Percentiles rank a stretch among this genome's conserved stretches.
phyloP scores from a whole-genome alignment of 208 protist species.

The Trypanosoma boissoni region DNA sequence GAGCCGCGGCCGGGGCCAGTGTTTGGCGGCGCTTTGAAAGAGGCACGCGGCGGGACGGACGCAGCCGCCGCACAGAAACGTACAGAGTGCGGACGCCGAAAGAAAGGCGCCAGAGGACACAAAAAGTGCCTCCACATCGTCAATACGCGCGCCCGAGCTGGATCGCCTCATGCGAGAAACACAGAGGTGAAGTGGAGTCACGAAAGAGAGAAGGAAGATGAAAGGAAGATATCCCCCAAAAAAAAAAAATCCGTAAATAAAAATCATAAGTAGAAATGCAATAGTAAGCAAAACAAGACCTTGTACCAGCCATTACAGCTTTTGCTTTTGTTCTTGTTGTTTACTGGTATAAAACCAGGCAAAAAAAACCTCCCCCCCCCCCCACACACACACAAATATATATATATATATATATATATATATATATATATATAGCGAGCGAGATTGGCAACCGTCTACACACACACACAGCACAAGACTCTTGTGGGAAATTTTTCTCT shows the following conservation, averaged over 20 bases:
- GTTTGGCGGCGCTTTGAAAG: conserved; percentile 49
- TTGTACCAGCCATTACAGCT: too few species aligned
- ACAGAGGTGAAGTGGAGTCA: too few species aligned
- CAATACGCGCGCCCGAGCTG: too few species aligned
- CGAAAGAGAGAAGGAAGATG: neutral
- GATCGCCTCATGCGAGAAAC: too few species aligned
- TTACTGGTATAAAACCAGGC: neutral
- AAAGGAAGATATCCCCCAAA: neutral
- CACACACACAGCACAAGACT: neutral
- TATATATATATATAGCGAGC: conserved; percentile 6
- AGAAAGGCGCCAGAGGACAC: neutral
- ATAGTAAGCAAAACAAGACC: too few species aligned
- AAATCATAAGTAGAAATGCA: too few species aligned
- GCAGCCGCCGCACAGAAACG: conserved; percentile 4
- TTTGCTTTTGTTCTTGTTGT: too few species aligned
- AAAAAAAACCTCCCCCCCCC: neutral
- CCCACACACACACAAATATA: neutral
- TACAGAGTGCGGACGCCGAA: neutral
- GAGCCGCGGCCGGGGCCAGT: conserved; percentile 37
- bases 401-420: neutral
- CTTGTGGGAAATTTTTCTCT: too few species aligned
- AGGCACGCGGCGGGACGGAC: neutral
- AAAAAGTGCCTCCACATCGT: conserved; percentile 5
- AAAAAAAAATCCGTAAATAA: neutral
- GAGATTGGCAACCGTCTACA: neutral